Evolutionary conservation across 23 red algal genomes (phyloP).

Genomic region (Cyanidioschyzon merolae): DNA sequence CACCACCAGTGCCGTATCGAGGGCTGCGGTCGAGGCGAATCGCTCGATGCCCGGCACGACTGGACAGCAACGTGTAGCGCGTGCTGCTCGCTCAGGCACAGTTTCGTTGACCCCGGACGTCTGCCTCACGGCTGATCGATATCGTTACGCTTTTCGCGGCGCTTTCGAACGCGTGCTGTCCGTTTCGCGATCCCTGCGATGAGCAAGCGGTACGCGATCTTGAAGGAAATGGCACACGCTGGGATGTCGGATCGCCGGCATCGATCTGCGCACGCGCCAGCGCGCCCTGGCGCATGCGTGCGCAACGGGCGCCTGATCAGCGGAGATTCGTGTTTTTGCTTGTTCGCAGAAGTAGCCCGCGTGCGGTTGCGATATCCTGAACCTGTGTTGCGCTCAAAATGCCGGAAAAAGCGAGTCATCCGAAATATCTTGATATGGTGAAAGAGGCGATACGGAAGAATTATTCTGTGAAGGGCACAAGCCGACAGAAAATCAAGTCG

Average conservation of each 20-base stretch:
- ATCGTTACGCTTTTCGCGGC: too few species aligned
- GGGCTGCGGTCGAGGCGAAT: too few species aligned
- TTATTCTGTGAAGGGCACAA: conserved; percentile 6
- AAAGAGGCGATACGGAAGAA: conserved; percentile 15
- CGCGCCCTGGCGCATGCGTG: not conserved
- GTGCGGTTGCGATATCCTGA: not conserved
- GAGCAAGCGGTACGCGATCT: not conserved
- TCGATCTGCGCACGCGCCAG: not conserved
- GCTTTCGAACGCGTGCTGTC: not conserved
- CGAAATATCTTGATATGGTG: conserved; percentile 11
- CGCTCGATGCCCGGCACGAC: too few species aligned
- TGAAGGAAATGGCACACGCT: not conserved
- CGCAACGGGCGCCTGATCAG: not conserved
- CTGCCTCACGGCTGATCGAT: too few species aligned
- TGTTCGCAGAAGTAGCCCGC: not conserved
- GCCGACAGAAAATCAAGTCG: conserved; percentile 17
- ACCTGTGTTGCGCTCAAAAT: not conserved
- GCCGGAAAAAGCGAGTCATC: conserved; percentile 1
- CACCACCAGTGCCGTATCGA: too few species aligned
- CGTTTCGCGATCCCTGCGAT: not conserved
- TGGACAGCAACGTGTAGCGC: too few species aligned
- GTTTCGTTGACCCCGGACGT: too few species aligned
- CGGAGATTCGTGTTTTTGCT: conserved; percentile 2
- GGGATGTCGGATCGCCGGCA: not conserved
- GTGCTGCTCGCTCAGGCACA: too few species aligned